Evolutionary conservation across 352 stramenopile genomes (phyloP).

Genomic region (Phytophthora meadii): DNA sequence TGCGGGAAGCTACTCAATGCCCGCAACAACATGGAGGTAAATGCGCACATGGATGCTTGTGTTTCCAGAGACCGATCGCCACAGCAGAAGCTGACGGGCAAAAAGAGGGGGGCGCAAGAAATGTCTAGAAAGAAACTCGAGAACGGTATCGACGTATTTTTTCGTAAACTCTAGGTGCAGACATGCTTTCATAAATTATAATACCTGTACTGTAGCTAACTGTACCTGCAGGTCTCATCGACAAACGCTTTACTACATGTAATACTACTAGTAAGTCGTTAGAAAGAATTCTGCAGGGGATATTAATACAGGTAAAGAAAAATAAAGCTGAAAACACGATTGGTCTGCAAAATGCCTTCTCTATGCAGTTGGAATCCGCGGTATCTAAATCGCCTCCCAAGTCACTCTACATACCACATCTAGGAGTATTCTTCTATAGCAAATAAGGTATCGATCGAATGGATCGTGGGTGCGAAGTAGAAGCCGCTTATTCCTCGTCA

Average conservation of each 20-base stretch:
- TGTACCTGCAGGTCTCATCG: too few species aligned
- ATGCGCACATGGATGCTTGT: constrained; percentile 71
- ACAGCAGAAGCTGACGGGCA: constrained; percentile 4
- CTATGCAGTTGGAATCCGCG: constrained; percentile 43
- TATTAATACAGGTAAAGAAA: too few species aligned
- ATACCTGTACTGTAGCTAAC: too few species aligned
- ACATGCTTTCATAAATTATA: too few species aligned
- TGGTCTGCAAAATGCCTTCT: constrained; percentile 35
- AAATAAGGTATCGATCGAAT: constrained; percentile 54
- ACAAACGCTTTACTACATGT: too few species aligned
- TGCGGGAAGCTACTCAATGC: constrained; percentile 64
- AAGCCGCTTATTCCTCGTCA: constrained; percentile 68
- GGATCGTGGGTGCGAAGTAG: constrained; percentile 31
- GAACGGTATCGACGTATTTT: constrained; percentile 40
- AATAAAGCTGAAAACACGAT: not conserved
- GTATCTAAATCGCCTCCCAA: constrained; percentile 41
- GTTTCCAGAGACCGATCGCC: constrained; percentile 17
- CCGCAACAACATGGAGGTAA: constrained; percentile 61
- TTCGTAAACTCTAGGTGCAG: constrained; percentile 17
- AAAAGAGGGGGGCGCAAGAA: constrained; percentile 21
- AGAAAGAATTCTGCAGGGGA: too few species aligned
- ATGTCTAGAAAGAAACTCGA: constrained; percentile 13
- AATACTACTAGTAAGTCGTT: too few species aligned
- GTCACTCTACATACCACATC: constrained; percentile 51
- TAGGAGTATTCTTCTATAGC: constrained; percentile 43